Evolutionary conservation across 768 basidiomycete species (phyloP).

Genomic region (Hypsizygus marmoreus): DNA sequence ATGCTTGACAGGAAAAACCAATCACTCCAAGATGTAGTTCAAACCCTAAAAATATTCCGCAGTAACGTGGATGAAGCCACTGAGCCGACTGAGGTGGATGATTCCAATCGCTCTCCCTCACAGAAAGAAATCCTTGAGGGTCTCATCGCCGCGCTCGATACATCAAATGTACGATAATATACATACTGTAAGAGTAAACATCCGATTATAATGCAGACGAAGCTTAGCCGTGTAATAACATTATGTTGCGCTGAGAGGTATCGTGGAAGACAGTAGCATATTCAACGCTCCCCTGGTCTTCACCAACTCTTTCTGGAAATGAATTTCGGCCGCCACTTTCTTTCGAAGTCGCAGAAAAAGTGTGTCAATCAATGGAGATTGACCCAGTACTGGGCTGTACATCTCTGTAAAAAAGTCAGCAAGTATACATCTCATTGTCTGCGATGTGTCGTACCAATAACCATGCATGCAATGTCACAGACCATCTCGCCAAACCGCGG

Average conservation of each 20-base stretch:
- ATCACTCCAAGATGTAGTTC: conserved; percentile 68
- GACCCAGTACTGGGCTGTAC: conserved; percentile 90
- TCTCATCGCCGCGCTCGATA: conserved; percentile 62
- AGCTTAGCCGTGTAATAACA: conserved; percentile 2
- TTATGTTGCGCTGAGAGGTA: conserved; percentile 22
- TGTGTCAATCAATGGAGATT: conserved; percentile 89
- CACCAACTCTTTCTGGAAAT: conserved; percentile 84
- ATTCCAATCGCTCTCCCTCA: conserved; percentile 43
- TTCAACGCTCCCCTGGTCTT: conserved; percentile 86
- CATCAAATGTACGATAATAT: conserved; percentile 16
- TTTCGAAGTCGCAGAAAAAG: conserved; percentile 79
- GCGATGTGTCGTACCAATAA: conserved; percentile 67
- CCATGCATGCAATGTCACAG: conserved; percentile 74
- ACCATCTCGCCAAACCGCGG: conserved; percentile 92
- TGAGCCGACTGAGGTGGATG: conserved; percentile 29
- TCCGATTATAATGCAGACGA: not conserved
- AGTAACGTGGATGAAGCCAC: conserved; percentile 70
- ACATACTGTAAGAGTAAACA: not conserved
- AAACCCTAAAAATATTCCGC: conserved; percentile 69
- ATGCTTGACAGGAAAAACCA: conserved; percentile 78
- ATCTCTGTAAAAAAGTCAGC: conserved; percentile 59
- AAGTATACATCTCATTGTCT: conserved; percentile 9
- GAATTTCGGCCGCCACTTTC: conserved; percentile 84
- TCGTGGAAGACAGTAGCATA: conserved; percentile 77
- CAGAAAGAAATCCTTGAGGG: conserved; percentile 71